These are phyloP conservation scores for Zygoascus tannicola DNA, from an alignment of 805 yeast genomes.

Conservation along the genomic window DNA sequence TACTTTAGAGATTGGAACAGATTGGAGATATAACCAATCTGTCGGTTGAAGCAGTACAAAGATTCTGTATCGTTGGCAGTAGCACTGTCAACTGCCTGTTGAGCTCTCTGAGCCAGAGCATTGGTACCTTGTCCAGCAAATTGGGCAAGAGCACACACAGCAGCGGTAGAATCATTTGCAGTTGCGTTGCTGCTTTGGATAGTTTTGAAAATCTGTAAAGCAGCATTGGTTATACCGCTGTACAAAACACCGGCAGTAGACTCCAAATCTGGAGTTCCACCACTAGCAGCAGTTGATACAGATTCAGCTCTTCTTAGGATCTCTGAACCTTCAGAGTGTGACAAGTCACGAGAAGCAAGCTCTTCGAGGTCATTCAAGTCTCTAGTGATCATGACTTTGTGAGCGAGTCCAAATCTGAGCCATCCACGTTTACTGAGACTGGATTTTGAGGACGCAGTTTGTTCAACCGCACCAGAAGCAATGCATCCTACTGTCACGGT, in stretches of 20 bases:
- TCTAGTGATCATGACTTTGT: background rate
- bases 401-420: conserved; percentile 1
- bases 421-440: background rate
- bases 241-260: background rate
- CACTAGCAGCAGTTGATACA: background rate
- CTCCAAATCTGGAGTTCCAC: background rate
- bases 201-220: background rate
- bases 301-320: background rate
- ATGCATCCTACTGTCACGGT: too few relatives aligned
- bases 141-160: background rate
- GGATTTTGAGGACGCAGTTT: too few relatives aligned
- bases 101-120: background rate
- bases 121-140: background rate
- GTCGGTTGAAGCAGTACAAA: background rate
- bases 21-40: background rate
- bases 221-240: background rate
- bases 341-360: background rate
- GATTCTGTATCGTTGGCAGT: too few relatives aligned
- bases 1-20: background rate
- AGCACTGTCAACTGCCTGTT: background rate
- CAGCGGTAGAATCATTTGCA: background rate
- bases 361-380: background rate
- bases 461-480: too few relatives aligned
- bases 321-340: background rate
- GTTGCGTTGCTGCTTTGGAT: background rate